Conservation (phyloP, 2,329 filamentous ascomycete species). For the Verticillium longisporum region DNA sequence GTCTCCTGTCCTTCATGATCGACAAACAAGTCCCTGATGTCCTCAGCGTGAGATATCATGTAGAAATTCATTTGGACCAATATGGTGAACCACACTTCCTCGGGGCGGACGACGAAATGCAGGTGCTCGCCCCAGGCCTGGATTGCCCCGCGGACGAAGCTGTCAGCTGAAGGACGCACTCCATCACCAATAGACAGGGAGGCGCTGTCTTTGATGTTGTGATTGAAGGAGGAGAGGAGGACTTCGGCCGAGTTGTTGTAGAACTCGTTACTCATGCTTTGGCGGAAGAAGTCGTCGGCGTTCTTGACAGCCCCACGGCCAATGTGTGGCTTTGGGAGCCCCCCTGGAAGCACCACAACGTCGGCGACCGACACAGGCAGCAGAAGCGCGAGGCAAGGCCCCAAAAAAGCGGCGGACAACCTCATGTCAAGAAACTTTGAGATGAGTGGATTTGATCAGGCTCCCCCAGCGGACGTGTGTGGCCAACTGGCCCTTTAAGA, state of each 20-base stretch:
- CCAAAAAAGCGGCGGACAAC: background rate
- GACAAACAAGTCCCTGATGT: slow-evolving; percentile 38
- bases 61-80: slow-evolving; percentile 44
- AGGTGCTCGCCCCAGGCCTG: slow-evolving; percentile 43
- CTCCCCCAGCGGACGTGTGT: too few species aligned
- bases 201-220: background rate
- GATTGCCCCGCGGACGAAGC: slow-evolving; percentile 36
- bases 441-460: too few species aligned
- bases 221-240: background rate
- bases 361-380: background rate
- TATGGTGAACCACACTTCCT: slow-evolving; percentile 50
- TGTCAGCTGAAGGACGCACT: slow-evolving; percentile 13
- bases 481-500: too few species aligned
- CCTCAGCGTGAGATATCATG: slow-evolving; percentile 39
- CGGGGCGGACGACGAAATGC: slow-evolving; percentile 41
- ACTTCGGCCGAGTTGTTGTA: background rate
- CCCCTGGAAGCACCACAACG: background rate
- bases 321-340: background rate
- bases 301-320: background rate
- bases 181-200: background rate
- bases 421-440: background rate
- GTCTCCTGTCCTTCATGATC: slow-evolving; percentile 33
- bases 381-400: background rate
- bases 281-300: background rate
- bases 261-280: background rate